Evolutionary conservation across 169 alveolate species (phyloP).

Genomic region (Plasmodium gallinaceum): DNA sequence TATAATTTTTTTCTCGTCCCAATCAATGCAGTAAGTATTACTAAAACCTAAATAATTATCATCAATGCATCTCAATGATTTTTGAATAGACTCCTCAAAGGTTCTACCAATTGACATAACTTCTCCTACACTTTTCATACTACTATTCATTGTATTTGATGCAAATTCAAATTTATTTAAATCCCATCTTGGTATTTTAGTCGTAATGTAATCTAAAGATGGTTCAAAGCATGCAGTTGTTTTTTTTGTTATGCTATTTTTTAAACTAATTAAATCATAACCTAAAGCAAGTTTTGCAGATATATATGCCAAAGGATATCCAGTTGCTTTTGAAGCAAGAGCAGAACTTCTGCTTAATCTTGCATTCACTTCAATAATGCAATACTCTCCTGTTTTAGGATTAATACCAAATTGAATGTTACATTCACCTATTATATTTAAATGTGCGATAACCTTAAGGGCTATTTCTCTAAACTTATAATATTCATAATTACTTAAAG

Average conservation of each 20-base stretch:
- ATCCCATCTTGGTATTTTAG: slow-evolving; percentile 93
- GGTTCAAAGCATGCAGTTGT: slow-evolving; percentile 95
- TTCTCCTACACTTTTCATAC: slow-evolving; percentile 93
- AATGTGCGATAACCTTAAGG: slow-evolving; percentile 88
- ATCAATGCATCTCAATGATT: slow-evolving; percentile 88
- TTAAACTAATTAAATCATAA: slow-evolving; percentile 83
- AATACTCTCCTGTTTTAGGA: slow-evolving; percentile 88
- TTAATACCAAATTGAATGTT: slow-evolving; percentile 92
- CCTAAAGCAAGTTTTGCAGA: slow-evolving; percentile 93
- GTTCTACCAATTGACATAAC: slow-evolving; percentile 93
- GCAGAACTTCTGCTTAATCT: slow-evolving; percentile 92
- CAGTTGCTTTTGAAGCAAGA: slow-evolving; percentile 93
- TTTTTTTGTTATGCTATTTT: slow-evolving; percentile 88
- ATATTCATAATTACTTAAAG: slow-evolving; percentile 89
- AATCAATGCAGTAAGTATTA: slow-evolving; percentile 78
- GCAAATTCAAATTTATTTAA: slow-evolving; percentile 89
- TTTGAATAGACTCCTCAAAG: slow-evolving; percentile 93
- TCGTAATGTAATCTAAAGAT: slow-evolving; percentile 89
- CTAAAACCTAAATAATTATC: slow-evolving; percentile 82
- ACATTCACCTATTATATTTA: slow-evolving; percentile 93
- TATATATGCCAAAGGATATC: slow-evolving; percentile 93
- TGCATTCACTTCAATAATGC: slow-evolving; percentile 93
- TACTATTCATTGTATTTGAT: slow-evolving; percentile 85
- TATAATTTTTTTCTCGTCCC: slow-evolving; percentile 70
- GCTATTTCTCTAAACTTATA: slow-evolving; percentile 89